These are phyloP conservation scores for Hyphopichia khmerensis DNA, from an alignment of 1,139 yeast species.

Conservation along the genomic window DNA sequence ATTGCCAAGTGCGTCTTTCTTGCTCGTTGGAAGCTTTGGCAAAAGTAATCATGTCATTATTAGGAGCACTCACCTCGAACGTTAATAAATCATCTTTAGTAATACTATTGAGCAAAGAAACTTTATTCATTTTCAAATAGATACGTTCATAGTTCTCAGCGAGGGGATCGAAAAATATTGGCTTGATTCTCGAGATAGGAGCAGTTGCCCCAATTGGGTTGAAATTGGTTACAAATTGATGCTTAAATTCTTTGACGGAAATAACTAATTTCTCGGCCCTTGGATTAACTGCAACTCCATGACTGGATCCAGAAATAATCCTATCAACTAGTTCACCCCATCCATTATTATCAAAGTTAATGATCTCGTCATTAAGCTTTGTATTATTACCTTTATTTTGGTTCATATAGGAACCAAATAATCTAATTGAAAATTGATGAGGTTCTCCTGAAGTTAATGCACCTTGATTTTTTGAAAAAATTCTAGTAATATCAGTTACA, in stretches of 20 bases:
- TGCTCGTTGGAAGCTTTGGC: slow-evolving; percentile 69
- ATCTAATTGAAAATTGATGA: slow-evolving; percentile 68
- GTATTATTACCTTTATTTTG: slow-evolving; percentile 24
- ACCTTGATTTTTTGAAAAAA: slow-evolving; percentile 67
- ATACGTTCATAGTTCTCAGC: slow-evolving; percentile 61
- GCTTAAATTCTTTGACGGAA: slow-evolving; percentile 72
- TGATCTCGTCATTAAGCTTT: slow-evolving; percentile 18
- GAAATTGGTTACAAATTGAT: slow-evolving; percentile 43
- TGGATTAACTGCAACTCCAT: slow-evolving; percentile 81
- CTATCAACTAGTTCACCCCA: slow-evolving; percentile 90
- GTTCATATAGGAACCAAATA: slow-evolving; percentile 67
- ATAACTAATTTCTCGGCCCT: slow-evolving; percentile 73
- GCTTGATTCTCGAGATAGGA: slow-evolving; percentile 61
- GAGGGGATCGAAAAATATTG: slow-evolving; percentile 62
- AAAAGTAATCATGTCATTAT: slow-evolving; percentile 51
- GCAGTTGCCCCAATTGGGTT: slow-evolving; percentile 42
- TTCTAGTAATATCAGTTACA: slow-evolving; percentile 79
- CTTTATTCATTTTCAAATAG: slow-evolving; percentile 56
- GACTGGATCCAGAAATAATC: slow-evolving; percentile 71
- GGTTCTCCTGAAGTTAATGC: slow-evolving; percentile 60
- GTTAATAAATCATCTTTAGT: slow-evolving; percentile 44
- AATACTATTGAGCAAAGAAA: slow-evolving; percentile 32
- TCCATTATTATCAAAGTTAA: slow-evolving; percentile 54
- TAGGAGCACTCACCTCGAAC: slow-evolving; percentile 46
- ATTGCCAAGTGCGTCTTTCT: slow-evolving; percentile 60